These are phyloP conservation scores for Pseudisothecium myosuroides DNA, from an alignment of 225 moss, liverwort and hornwort genomes.

Conservation along the genomic window DNA sequence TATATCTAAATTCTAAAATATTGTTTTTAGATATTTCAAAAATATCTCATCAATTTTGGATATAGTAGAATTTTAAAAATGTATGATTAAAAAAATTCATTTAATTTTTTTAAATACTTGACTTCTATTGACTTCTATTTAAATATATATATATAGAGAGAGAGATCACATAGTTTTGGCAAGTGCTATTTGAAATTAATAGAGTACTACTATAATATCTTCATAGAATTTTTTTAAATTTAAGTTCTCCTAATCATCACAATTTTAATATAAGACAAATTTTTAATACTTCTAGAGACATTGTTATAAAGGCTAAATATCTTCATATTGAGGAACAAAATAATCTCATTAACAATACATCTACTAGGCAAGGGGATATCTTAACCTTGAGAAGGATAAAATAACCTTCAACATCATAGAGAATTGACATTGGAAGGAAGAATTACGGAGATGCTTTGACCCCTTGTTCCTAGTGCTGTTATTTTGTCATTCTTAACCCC, in stretches of 20 bases:
- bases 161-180: not conserved
- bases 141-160: no score
- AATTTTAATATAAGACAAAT: not conserved
- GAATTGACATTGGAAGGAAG: not conserved
- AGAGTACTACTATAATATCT: not conserved
- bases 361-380: rapidly evolving
- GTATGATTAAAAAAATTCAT: not conserved
- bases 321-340: not conserved
- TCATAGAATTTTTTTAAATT: not conserved
- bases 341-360: not conserved
- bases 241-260: not conserved
- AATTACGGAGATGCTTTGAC: not conserved
- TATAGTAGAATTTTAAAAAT: not conserved
- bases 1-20: not conserved
- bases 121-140: not conserved
- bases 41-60: not conserved
- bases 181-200: not conserved
- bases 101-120: not conserved
- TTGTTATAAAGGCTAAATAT: not conserved
- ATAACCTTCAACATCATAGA: not conserved
- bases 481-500: not conserved
- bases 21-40: not conserved
- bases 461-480: not conserved
- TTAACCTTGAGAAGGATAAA: not conserved
- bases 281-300: not conserved